Conservation (phyloP, 768 basidiomycete genomes). For the Tremella fuciformis region DNA sequence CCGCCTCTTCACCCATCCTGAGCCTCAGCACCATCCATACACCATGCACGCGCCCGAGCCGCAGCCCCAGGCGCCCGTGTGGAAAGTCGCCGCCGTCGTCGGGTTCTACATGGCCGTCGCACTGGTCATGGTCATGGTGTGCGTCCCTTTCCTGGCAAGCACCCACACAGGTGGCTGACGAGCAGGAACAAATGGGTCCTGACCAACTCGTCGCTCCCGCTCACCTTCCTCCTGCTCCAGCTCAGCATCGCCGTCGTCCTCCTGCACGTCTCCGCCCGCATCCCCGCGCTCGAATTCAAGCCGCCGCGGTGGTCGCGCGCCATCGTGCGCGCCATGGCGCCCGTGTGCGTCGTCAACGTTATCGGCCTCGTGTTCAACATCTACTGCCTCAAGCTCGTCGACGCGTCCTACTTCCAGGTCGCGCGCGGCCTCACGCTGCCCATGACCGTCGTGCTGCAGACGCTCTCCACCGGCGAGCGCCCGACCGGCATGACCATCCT, state of each 20-base stretch:
- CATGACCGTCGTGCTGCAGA: constrained; percentile 26
- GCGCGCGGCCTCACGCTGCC: constrained; percentile 29
- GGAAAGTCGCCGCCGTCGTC: constrained; percentile 64
- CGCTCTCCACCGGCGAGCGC: constrained; percentile 13
- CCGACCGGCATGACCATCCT: constrained; percentile 14
- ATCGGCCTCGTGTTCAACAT: constrained; percentile 72
- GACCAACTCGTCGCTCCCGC: constrained; percentile 25
- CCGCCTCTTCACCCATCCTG: no score
- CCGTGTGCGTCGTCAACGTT: constrained; percentile 27
- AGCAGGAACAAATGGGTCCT: constrained; percentile 35
- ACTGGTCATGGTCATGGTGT: constrained; percentile 54
- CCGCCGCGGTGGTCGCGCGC: constrained; percentile 22
- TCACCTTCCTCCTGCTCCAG: constrained; percentile 30
- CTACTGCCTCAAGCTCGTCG: constrained; percentile 71
- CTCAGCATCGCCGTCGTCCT: constrained; percentile 23
- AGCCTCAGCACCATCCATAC: no score
- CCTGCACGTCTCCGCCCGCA: constrained; percentile 7
- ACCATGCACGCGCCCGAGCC: no score
- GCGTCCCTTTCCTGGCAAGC: neutral
- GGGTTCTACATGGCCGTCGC: constrained; percentile 74
- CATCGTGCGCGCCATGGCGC: constrained; percentile 18
- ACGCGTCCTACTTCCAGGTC: constrained; percentile 78
- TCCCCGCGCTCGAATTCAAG: constrained; percentile 15
- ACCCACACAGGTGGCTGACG: neutral
- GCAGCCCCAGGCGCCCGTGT: neutral